A percentile compares a stretch with the other conserved stretches of the same genome.
Conservation (phyloP, 257 asterid species). For the Ilex asprella region DNA sequence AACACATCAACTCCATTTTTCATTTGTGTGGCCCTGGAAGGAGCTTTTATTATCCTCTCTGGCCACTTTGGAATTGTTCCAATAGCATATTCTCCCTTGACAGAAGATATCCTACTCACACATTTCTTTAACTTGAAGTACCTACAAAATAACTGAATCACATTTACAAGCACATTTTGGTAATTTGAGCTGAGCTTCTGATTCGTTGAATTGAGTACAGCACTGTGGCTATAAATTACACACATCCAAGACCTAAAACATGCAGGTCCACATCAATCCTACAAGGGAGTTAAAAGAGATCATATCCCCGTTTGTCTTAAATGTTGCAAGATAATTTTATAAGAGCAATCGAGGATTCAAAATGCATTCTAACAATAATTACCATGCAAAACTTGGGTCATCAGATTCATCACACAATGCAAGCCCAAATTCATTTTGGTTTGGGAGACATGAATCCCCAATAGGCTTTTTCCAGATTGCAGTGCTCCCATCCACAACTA, state of each 20-base stretch:
- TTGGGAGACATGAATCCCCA: slow-evolving; percentile 71
- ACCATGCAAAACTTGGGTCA: slow-evolving; percentile 86
- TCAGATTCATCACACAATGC: slow-evolving; percentile 64
- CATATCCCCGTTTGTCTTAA: too few species aligned
- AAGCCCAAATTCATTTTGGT: slow-evolving; percentile 73
- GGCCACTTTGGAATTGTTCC: slow-evolving; percentile 93
- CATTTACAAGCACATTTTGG: neutral
- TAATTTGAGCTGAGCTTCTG: neutral
- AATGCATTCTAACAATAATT: slow-evolving; percentile 5
- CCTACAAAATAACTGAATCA: slow-evolving; percentile 39
- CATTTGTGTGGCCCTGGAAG: slow-evolving; percentile 59
- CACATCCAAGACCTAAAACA: too few species aligned
- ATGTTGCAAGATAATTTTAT: slow-evolving; percentile 1
- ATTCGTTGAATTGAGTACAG: too few species aligned
- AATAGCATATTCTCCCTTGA: slow-evolving; percentile 57
- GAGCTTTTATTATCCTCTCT: slow-evolving; percentile 55
- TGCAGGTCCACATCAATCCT: too few species aligned
- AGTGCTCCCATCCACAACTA: slow-evolving; percentile 94
- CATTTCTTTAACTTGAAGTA: slow-evolving; percentile 73
- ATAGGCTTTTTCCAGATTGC: slow-evolving; percentile 88
- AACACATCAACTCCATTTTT: slow-evolving; percentile 65
- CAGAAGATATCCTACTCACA: slow-evolving; percentile 53
- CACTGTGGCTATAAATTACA: too few species aligned
- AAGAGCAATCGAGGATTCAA: too few species aligned
- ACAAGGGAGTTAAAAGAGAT: too few species aligned